phyloP scores from a whole-genome alignment of 2,329 filamentous ascomycete species.

The Alternaria brassicae region DNA sequence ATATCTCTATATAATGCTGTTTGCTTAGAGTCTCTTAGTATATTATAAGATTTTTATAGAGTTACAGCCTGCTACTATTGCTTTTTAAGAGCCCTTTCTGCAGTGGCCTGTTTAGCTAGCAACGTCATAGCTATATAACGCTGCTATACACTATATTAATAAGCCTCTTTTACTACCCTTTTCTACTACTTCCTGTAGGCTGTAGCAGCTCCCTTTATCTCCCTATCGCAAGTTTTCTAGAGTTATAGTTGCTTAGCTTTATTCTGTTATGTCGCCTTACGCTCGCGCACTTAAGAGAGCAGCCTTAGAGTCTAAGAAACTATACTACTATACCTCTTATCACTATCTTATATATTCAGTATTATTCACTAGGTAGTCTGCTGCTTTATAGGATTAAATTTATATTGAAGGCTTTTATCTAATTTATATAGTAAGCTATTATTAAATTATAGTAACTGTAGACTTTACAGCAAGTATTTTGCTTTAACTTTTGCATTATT shows the following conservation, averaged over 20 bases:
- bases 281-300: neutral
- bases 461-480: neutral
- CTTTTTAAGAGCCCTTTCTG: neutral
- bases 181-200: neutral
- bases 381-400: neutral
- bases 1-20: neutral
- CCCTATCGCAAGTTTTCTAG: neutral
- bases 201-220: constrained; percentile 35
- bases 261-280: neutral
- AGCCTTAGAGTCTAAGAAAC: neutral
- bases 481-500: neutral
- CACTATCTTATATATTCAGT: neutral
- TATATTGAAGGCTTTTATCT: neutral
- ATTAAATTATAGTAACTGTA: neutral
- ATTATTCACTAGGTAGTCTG: neutral
- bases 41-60: neutral
- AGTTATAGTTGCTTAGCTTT: neutral
- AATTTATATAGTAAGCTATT: neutral
- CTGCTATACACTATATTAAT: too few relatives aligned
- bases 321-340: neutral
- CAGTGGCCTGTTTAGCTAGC: neutral
- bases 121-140: too few relatives aligned
- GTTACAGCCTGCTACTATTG: neutral
- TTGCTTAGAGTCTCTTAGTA: neutral
- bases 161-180: neutral